These are phyloP conservation scores for Casuarina equisetifolia DNA, from an alignment of 306 rosid species.

Conservation along the genomic window DNA sequence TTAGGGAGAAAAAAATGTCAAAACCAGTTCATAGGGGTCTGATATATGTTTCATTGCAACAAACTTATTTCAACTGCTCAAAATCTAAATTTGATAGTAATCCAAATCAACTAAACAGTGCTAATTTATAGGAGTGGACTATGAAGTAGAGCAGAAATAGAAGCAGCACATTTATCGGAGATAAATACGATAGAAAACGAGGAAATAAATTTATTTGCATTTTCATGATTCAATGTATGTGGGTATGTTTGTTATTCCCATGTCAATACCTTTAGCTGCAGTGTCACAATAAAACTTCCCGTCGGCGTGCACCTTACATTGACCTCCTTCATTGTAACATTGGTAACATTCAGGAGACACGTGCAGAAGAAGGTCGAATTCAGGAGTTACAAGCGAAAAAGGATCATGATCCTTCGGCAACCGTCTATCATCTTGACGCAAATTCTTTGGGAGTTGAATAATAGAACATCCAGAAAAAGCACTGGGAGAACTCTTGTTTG, in stretches of 20 bases:
- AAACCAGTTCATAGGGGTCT: too few relatives aligned
- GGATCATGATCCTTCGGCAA: background rate
- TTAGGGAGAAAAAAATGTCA: too few relatives aligned
- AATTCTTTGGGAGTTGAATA: slow-evolving; percentile 18
- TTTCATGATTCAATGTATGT: background rate
- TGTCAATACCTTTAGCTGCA: background rate
- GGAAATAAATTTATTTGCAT: background rate
- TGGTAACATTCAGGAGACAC: slow-evolving; percentile 17
- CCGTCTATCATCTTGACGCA: background rate
- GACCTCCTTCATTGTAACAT: slow-evolving; percentile 18
- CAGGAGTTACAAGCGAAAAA: slow-evolving; percentile 23
- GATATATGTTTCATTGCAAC: background rate
- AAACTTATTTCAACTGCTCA: too few relatives aligned
- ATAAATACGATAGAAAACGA: background rate
- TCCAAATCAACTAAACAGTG: too few relatives aligned
- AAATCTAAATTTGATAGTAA: too few relatives aligned
- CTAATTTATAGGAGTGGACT: too few relatives aligned
- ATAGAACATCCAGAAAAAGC: background rate
- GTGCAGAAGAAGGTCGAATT: slow-evolving; percentile 12
- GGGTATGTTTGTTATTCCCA: background rate
- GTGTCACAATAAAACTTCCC: background rate
- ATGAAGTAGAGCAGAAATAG: background rate
- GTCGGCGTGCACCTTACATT: background rate
- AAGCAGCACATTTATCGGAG: background rate
- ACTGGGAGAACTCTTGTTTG: too few relatives aligned